Conservation (phyloP, 202 grass and related monocot genomes). For the Schoenoplectus tabernaemontani region DNA sequence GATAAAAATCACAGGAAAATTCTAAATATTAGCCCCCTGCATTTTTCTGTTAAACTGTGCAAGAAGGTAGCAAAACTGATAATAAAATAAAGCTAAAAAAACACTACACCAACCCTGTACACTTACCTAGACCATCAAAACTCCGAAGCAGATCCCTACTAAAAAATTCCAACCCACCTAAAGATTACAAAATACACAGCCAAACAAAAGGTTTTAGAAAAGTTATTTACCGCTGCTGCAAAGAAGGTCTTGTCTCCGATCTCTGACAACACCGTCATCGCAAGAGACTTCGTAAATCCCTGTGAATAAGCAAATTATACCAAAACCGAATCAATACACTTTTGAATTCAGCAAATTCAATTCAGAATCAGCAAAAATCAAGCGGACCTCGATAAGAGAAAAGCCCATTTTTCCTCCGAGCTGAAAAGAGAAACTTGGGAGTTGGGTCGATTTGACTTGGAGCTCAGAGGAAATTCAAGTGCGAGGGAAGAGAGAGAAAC, state of each 20-base stretch:
- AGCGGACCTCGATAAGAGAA: constrained; percentile 36
- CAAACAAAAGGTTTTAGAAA: background rate
- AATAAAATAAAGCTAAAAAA: background rate
- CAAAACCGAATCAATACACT: background rate
- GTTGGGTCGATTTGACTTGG: background rate
- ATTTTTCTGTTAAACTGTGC: constrained; percentile 10
- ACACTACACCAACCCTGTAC: background rate
- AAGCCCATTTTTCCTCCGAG: constrained; percentile 26
- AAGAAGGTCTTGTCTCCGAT: constrained; percentile 99
- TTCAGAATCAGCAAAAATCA: background rate
- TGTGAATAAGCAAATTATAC: constrained; percentile 24
- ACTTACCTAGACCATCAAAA: background rate
- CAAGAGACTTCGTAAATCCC: constrained; percentile 97
- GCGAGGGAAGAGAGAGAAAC: background rate
- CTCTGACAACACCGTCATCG: constrained; percentile 90
- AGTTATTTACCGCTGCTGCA: constrained; percentile 72
- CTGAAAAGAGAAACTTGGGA: background rate
- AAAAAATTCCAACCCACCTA: background rate
- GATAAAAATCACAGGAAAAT: background rate
- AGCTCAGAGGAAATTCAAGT: background rate
- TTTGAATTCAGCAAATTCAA: background rate
- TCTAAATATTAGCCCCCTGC: background rate
- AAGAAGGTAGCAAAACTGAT: background rate
- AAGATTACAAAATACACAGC: background rate
- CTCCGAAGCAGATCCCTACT: background rate